A percentile compares a stretch with the other conserved stretches of the same genome.
Evolutionary conservation across 768 basidiomycete genomes (phyloP).

Genomic region (Panellus pusillus): DNA sequence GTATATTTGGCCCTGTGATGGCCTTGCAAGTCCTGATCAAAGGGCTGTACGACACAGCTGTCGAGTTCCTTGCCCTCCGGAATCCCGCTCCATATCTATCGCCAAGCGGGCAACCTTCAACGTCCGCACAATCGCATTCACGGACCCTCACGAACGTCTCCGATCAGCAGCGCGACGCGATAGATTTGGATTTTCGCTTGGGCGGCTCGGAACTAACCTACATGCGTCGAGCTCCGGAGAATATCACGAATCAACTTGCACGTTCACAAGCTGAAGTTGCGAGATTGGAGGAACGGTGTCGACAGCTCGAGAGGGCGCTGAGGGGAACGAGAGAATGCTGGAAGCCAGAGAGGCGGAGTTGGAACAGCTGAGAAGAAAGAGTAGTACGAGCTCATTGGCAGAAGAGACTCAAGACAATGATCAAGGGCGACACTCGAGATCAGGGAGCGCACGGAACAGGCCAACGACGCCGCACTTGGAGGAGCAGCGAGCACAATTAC

Average conservation of each 20-base stretch:
- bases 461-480: conserved; percentile 30
- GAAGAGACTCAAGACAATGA: conserved; percentile 32
- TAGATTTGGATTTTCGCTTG: conserved; percentile 40
- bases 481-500: conserved; percentile 58
- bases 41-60: conserved; percentile 52
- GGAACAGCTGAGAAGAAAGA: conserved; percentile 47
- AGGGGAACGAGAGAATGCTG: conserved; percentile 65
- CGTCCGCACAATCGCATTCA: conserved; percentile 28
- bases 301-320: conserved; percentile 60
- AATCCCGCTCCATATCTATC: conserved; percentile 36
- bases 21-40: conserved; percentile 33
- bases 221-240: conserved; percentile 60
- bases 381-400: conserved; percentile 34
- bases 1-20: conserved; percentile 30
- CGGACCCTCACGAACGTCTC: conserved; percentile 37
- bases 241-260: conserved; percentile 53
- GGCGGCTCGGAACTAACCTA: conserved; percentile 40
- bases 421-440: background rate
- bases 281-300: conserved; percentile 62
- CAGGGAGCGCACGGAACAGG: conserved; percentile 18
- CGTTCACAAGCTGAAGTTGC: conserved; percentile 53
- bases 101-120: conserved; percentile 21
- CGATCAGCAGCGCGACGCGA: conserved; percentile 49
- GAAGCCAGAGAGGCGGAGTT: conserved; percentile 60
- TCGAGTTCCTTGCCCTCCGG: conserved; percentile 58